These are phyloP conservation scores for Hibiscus tridactylites DNA, from an alignment of 345 rosid genomes.

Conservation along the genomic window DNA sequence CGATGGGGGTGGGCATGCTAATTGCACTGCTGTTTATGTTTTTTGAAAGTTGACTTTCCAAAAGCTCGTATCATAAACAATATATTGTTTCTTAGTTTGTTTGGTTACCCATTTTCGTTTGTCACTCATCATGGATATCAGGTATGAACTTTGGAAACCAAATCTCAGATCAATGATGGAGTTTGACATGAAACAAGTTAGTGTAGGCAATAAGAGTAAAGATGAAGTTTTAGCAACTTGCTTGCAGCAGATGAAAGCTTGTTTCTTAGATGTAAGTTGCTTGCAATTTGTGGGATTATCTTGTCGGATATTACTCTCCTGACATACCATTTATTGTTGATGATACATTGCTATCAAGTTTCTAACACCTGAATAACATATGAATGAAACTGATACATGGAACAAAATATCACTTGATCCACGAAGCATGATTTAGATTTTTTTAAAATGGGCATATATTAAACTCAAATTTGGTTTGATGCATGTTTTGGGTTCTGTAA, in stretches of 20 bases:
- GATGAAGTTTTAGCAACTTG: slow-evolving; percentile 73
- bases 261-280: slow-evolving; percentile 84
- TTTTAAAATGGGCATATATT: neutral
- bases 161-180: slow-evolving; percentile 95
- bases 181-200: slow-evolving; percentile 86
- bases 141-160: slow-evolving; percentile 97
- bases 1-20: too few relatives aligned
- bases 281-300: neutral
- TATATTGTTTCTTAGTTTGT: neutral
- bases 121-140: slow-evolving; percentile 20
- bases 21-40: neutral
- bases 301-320: neutral
- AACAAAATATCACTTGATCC: neutral
- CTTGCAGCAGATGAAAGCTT: slow-evolving; percentile 96
- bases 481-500: slow-evolving; percentile 1
- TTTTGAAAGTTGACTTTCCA: neutral
- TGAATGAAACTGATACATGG: neutral
- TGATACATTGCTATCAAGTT: neutral
- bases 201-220: slow-evolving; percentile 73
- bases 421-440: neutral
- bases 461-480: neutral
- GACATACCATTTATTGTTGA: neutral
- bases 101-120: neutral
- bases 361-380: neutral
- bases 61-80: neutral